Conservation (phyloP, 371 early-diverging fungal species). For the Rhizopus delemar region DNA sequence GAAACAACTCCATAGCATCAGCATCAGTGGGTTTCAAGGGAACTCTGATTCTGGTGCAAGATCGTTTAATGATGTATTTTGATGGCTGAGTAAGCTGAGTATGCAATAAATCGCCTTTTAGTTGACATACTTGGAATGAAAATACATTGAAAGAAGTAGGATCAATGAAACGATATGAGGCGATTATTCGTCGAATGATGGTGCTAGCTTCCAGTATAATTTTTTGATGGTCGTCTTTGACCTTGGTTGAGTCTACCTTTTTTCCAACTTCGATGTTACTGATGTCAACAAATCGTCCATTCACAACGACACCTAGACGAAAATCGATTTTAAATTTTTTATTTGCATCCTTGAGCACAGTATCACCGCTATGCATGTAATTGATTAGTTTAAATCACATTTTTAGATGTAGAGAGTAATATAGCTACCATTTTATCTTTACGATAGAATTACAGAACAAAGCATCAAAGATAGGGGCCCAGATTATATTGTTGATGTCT, state of each 20-base stretch:
- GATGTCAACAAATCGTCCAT: slow-evolving; percentile 2
- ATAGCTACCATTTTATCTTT: too few relatives aligned
- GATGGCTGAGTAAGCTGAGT: background rate
- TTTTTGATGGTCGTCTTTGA: slow-evolving; percentile 9
- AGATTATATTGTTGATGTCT: slow-evolving; percentile 3
- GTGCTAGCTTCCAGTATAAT: slow-evolving; percentile 6
- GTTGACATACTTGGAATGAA: background rate
- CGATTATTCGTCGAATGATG: background rate
- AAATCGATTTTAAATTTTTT: background rate
- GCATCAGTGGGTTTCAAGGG: too few relatives aligned
- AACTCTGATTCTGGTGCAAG: too few relatives aligned
- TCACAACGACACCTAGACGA: slow-evolving; percentile 1
- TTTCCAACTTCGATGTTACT: slow-evolving; percentile 6
- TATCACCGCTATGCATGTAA: slow-evolving; percentile 8
- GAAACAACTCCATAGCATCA: too few relatives aligned
- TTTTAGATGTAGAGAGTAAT: too few relatives aligned
- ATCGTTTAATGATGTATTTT: background rate
- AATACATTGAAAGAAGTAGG: slow-evolving; percentile 2
- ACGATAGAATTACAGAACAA: background rate
- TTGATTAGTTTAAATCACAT: too few relatives aligned
- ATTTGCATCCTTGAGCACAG: background rate
- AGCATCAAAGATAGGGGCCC: slow-evolving; percentile 6
- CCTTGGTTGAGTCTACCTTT: slow-evolving; percentile 2
- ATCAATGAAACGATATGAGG: slow-evolving; percentile 1
- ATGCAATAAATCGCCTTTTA: slow-evolving; percentile 1